Evolutionary conservation across 345 rosid species (phyloP).

Genomic region (Conringia planisiliqua): DNA sequence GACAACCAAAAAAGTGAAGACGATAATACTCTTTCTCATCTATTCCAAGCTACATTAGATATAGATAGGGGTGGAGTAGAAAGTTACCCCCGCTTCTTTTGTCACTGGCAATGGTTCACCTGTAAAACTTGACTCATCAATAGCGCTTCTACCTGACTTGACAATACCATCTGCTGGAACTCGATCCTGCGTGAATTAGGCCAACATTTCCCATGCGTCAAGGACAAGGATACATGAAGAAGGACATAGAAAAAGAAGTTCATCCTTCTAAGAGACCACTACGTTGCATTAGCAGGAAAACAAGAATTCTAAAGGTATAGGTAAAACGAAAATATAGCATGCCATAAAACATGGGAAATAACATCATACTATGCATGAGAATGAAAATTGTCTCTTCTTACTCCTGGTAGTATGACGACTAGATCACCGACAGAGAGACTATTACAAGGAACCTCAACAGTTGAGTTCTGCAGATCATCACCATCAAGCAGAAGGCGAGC

Average conservation of each 20-base stretch:
- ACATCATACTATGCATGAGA: slow-evolving; percentile 22
- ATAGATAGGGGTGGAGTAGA: slow-evolving; percentile 16
- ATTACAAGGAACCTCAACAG: slow-evolving; percentile 80
- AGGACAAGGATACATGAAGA: background rate
- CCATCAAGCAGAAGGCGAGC: slow-evolving; percentile 84
- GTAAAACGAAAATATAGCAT: background rate
- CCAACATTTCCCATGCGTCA: slow-evolving; percentile 9
- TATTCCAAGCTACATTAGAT: slow-evolving; percentile 6
- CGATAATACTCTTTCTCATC: background rate
- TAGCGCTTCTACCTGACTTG: slow-evolving; percentile 86
- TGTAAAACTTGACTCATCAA: slow-evolving; percentile 95
- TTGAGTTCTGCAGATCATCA: slow-evolving; percentile 42
- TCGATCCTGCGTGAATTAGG: slow-evolving; percentile 61
- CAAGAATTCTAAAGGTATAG: background rate
- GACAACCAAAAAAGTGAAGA: background rate
- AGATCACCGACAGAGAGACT: slow-evolving; percentile 86
- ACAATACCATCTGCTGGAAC: slow-evolving; percentile 93
- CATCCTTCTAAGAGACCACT: background rate
- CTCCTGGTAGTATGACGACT: slow-evolving; percentile 87
- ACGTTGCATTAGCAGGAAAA: background rate
- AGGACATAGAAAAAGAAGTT: background rate
- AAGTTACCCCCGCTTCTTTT: slow-evolving; percentile 78
- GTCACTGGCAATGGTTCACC: slow-evolving; percentile 98
- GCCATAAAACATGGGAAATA: slow-evolving; percentile 7
- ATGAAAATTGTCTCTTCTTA: slow-evolving; percentile 45